phyloP scores from a whole-genome alignment of 192 early-diverging fungal genomes.

The Coemansia sp. region DNA sequence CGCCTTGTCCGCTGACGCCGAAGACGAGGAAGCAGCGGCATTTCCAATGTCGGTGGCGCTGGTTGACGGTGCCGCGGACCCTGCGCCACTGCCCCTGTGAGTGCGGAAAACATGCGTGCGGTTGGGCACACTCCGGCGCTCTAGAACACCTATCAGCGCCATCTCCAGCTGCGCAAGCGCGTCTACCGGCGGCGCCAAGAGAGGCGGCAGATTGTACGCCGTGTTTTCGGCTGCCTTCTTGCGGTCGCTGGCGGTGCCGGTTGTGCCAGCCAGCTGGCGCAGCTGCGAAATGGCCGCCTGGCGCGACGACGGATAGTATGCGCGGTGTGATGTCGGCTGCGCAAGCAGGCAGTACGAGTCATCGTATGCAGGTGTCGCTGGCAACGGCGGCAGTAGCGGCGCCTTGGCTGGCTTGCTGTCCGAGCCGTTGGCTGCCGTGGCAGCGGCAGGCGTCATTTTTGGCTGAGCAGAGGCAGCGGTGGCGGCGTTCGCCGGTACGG shows the following conservation, averaged over 20 bases:
- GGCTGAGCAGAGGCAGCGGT: too few relatives aligned
- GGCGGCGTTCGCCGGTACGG: not conserved
- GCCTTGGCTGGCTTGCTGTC: too few relatives aligned
- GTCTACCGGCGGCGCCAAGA: conserved; percentile 33
- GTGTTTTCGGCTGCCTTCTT: not conserved
- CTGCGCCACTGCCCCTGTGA: conserved; percentile 34
- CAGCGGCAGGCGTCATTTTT: not conserved
- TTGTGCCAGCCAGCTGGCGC: conserved; percentile 19
- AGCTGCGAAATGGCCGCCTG: conserved; percentile 30
- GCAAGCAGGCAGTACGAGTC: conserved; percentile 41
- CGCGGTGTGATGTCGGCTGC: not conserved
- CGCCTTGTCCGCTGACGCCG: conserved; percentile 14
- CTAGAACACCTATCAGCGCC: conserved; percentile 27
- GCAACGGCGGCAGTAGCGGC: not conserved
- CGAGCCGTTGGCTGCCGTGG: too few relatives aligned
- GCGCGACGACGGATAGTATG: conserved; percentile 23
- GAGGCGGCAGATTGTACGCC: conserved; percentile 15
- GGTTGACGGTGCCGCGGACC: conserved; percentile 12
- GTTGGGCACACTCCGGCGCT: conserved; percentile 43
- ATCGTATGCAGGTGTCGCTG: conserved; percentile 32
- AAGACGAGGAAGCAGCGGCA: not conserved
- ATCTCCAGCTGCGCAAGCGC: conserved; percentile 33
- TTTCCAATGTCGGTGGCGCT: conserved; percentile 25
- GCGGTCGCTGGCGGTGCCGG: not conserved
- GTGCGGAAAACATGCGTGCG: conserved; percentile 18